These are phyloP conservation scores for Pseudogymnoascus sp. DNA, from an alignment of 2,329 filamentous ascomycete species.

Conservation along the genomic window DNA sequence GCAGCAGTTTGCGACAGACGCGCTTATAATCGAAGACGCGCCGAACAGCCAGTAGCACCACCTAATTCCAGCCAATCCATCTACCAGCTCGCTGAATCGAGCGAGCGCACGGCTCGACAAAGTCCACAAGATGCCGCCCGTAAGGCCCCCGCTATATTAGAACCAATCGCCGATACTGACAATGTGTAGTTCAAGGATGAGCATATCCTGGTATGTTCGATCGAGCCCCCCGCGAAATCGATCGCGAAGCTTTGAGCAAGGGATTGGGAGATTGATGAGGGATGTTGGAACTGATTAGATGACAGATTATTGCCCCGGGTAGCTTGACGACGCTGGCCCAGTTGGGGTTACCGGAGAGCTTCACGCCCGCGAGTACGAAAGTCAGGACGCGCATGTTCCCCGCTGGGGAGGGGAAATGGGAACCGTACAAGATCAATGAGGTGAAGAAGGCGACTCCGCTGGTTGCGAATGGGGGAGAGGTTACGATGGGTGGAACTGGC, in stretches of 20 bases:
- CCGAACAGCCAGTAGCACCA: background rate
- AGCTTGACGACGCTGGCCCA: constrained; percentile 28
- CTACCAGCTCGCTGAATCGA: background rate
- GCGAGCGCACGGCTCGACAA: constrained; percentile 1
- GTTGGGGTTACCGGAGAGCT: constrained; percentile 28
- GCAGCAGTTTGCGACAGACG: constrained; percentile 4
- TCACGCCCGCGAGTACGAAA: constrained; percentile 80
- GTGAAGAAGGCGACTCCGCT: constrained; percentile 38
- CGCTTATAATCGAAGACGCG: constrained; percentile 6
- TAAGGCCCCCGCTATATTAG: background rate
- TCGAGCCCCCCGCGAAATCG: background rate
- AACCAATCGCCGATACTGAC: background rate
- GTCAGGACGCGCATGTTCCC: constrained; percentile 91
- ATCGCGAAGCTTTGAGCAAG: background rate
- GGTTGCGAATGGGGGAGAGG: constrained; percentile 21
- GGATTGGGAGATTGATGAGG: background rate
- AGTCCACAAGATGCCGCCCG: constrained; percentile 7
- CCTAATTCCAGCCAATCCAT: constrained; percentile 1
- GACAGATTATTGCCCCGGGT: constrained; percentile 36
- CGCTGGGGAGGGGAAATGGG: constrained; percentile 65
- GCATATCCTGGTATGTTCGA: constrained; percentile 37
- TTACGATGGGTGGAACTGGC: constrained; percentile 24
- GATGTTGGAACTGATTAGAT: background rate
- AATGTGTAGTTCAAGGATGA: constrained; percentile 37
- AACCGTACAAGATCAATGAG: constrained; percentile 72